A percentile compares a stretch with the other conserved stretches of the same genome.
phyloP scores from a whole-genome alignment of 176 grass and related monocot genomes.

The Carex cristatella region DNA sequence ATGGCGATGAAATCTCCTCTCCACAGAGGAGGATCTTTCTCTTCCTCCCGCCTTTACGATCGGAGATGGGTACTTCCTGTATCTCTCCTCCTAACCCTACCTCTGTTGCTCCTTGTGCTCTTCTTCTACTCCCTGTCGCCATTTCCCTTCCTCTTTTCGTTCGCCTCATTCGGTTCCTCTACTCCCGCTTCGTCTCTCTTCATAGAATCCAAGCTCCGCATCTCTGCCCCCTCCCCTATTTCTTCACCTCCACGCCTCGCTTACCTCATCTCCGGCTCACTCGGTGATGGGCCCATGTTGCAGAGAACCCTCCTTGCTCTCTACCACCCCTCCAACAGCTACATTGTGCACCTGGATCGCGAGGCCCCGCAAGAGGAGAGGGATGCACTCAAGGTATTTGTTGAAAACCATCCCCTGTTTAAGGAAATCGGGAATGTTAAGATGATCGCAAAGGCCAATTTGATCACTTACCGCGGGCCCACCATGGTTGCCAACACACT shows the following conservation, averaged over 20 bases:
- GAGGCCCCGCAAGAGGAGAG: slow-evolving; percentile 49
- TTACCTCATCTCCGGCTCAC: slow-evolving; percentile 62
- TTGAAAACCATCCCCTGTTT: slow-evolving; percentile 46
- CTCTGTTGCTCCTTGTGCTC: slow-evolving; percentile 34
- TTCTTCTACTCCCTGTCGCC: slow-evolving; percentile 6
- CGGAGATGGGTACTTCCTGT: slow-evolving; percentile 23
- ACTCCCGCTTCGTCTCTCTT: slow-evolving; percentile 18
- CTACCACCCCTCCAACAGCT: slow-evolving; percentile 72
- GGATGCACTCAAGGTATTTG: slow-evolving; percentile 29
- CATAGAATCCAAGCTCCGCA: slow-evolving; percentile 34
- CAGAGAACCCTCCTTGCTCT: slow-evolving; percentile 51
- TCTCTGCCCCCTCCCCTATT: background rate
- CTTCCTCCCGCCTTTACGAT: background rate
- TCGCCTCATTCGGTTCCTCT: background rate
- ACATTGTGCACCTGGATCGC: slow-evolving; percentile 83
- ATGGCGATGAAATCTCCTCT: slow-evolving; percentile 22
- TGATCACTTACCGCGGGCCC: slow-evolving; percentile 76
- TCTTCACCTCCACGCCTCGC: slow-evolving; percentile 40
- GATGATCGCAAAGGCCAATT: slow-evolving; percentile 65
- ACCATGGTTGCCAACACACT: slow-evolving; percentile 92
- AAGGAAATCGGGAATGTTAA: slow-evolving; percentile 37
- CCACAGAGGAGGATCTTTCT: slow-evolving; percentile 4
- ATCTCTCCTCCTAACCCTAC: slow-evolving; percentile 37
- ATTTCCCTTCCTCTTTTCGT: background rate
- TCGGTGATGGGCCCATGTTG: slow-evolving; percentile 46